Conservation (phyloP, 768 basidiomycete species). For the Postia placenta region DNA sequence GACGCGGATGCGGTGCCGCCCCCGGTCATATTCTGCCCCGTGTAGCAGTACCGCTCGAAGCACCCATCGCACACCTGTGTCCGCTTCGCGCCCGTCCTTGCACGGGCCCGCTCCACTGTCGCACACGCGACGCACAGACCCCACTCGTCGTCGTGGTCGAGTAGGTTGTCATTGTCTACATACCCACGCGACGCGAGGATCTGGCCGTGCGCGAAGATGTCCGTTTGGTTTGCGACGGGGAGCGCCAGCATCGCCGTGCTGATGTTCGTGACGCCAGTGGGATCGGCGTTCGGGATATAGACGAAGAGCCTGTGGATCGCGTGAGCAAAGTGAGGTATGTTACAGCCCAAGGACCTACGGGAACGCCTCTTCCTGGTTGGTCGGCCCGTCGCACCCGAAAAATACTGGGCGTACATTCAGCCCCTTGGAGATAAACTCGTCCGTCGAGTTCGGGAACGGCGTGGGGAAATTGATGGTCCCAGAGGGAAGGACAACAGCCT, state of each 20-base stretch:
- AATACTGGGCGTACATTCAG: not conserved
- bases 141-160: not conserved
- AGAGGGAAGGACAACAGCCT: not conserved
- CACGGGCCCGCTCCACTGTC: not conserved
- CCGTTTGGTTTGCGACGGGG: not conserved
- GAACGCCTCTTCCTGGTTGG: not conserved
- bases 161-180: not conserved
- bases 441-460: not conserved
- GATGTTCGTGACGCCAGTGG: not conserved
- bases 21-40: not conserved
- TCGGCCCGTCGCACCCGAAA: not conserved
- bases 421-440: not conserved
- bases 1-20: too few relatives aligned
- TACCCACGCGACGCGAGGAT: not conserved
- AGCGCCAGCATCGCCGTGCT: not conserved
- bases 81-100: not conserved
- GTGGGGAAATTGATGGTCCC: not conserved
- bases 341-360: not conserved
- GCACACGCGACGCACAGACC: not conserved
- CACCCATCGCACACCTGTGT: not conserved
- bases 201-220: not conserved
- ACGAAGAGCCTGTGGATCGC: not conserved
- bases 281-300: not conserved
- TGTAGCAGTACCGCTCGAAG: not conserved
- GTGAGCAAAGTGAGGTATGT: not conserved